Evolutionary conservation across 1,284 basidiomycete species (phyloP).

Genomic region (Fereydounia khargensis): DNA sequence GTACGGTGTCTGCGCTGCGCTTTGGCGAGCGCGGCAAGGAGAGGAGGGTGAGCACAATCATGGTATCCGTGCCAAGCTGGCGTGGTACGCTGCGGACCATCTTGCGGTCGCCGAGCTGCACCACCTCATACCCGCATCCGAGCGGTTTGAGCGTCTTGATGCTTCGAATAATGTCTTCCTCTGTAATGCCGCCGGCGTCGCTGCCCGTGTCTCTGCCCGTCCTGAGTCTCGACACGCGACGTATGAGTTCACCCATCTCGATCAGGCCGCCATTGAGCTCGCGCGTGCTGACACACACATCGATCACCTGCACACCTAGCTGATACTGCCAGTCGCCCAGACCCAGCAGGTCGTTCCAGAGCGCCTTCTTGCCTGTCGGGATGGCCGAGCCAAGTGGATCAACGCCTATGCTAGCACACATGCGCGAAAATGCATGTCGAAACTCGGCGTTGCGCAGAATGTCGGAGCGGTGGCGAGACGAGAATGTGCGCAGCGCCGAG

Average conservation of each 20-base stretch:
- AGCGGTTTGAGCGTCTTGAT: conserved; percentile 85
- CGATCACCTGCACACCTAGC: conserved; percentile 92
- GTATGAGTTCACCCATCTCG: conserved; percentile 78
- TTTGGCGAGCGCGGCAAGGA: conserved; percentile 67
- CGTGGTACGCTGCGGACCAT: conserved; percentile 58
- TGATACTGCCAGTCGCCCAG: conserved; percentile 91
- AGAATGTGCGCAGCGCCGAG: conserved; percentile 75
- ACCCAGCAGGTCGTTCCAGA: conserved; percentile 79
- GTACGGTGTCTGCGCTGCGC: conserved; percentile 52
- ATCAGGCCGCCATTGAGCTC: conserved; percentile 88
- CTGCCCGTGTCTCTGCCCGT: conserved; percentile 60
- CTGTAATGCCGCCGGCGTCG: conserved; percentile 62
- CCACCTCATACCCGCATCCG: conserved; percentile 81
- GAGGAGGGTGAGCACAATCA: conserved; percentile 57
- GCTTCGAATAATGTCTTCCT: conserved; percentile 79
- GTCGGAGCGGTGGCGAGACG: conserved; percentile 75
- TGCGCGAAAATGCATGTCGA: conserved; percentile 87
- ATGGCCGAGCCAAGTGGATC: conserved; percentile 71
- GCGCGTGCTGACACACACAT: conserved; percentile 86
- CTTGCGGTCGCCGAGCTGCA: conserved; percentile 65
- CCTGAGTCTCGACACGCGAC: conserved; percentile 73
- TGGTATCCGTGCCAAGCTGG: conserved; percentile 58
- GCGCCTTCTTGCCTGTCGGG: conserved; percentile 59
- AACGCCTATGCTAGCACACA: conserved; percentile 92
- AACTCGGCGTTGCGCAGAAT: conserved; percentile 83